Conservation (phyloP, 306 rosid species). For the Acacia confusa region DNA sequence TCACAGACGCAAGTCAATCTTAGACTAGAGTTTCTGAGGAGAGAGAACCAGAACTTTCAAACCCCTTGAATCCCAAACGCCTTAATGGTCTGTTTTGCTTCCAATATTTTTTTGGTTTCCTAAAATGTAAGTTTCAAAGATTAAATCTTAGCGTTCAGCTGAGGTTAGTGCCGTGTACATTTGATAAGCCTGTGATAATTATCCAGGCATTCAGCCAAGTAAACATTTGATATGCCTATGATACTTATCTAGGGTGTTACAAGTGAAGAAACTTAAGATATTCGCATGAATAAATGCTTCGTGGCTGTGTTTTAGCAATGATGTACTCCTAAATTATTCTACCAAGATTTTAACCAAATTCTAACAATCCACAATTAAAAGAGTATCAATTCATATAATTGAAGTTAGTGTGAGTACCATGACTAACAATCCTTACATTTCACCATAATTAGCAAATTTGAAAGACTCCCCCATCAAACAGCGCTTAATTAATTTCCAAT, state of each 20-base stretch:
- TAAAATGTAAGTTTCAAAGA: neutral
- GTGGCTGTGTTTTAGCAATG: neutral
- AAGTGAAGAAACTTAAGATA: neutral
- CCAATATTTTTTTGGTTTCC: neutral
- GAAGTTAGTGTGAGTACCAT: neutral
- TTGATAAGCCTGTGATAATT: neutral
- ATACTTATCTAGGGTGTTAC: neutral
- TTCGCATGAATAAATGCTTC: neutral
- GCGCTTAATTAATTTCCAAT: neutral
- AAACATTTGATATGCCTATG: neutral
- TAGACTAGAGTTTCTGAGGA: too few relatives aligned
- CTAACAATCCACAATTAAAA: conserved; percentile 7
- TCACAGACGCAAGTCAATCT: too few relatives aligned
- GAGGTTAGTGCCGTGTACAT: neutral
- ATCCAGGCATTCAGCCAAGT: neutral
- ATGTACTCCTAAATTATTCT: neutral
- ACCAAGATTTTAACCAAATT: neutral
- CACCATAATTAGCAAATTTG: neutral
- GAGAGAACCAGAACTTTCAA: too few relatives aligned
- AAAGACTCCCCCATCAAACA: neutral
- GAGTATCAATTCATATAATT: neutral
- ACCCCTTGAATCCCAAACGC: too few relatives aligned
- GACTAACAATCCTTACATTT: neutral
- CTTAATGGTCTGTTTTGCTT: neutral
- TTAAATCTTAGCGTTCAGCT: neutral